Evolutionary conservation across 2,329 filamentous ascomycete species (phyloP).

Genomic region (Sclerotiophoma versabilis): DNA sequence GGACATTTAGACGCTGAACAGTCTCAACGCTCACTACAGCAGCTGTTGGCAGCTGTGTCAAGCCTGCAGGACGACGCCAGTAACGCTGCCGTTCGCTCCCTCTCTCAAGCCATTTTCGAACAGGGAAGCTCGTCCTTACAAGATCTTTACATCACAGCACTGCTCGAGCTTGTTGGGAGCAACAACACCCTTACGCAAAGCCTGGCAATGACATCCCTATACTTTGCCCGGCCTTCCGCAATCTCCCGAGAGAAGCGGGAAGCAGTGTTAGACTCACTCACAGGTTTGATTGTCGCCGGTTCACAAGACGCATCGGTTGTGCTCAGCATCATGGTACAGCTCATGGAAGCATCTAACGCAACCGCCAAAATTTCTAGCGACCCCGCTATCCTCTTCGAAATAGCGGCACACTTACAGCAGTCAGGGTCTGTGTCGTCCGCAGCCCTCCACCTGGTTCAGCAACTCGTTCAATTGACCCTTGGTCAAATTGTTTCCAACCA

Average conservation of each 20-base stretch:
- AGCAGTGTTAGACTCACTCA: constrained; percentile 38
- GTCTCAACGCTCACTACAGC: constrained; percentile 24
- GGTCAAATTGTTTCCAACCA: constrained; percentile 44
- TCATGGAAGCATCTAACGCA: constrained; percentile 47
- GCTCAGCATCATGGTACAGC: constrained; percentile 38
- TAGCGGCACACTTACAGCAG: constrained; percentile 35
- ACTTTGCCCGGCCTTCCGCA: constrained; percentile 33
- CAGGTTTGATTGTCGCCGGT: constrained; percentile 22
- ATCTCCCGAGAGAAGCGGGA: constrained; percentile 44
- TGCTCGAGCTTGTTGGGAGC: constrained; percentile 24
- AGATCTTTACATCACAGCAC: constrained; percentile 27
- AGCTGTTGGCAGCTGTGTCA: constrained; percentile 29
- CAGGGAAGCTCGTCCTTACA: constrained; percentile 26
- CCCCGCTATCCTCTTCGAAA: constrained; percentile 33
- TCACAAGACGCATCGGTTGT: constrained; percentile 16
- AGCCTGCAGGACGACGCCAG: constrained; percentile 12
- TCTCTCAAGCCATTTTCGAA: constrained; percentile 34
- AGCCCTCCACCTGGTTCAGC: constrained; percentile 32
- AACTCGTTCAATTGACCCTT: constrained; percentile 35
- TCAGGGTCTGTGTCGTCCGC: constrained; percentile 19
- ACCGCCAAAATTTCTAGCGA: constrained; percentile 44
- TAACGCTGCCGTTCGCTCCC: constrained; percentile 21
- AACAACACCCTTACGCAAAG: constrained; percentile 14
- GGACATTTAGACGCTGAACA: constrained; percentile 25
- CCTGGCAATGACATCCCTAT: constrained; percentile 26